Evolutionary conservation across 202 grass and related monocot species (phyloP), one percentile per base, ranked within the genome.

Genomic region (Elaeis oleifera): DNA sequence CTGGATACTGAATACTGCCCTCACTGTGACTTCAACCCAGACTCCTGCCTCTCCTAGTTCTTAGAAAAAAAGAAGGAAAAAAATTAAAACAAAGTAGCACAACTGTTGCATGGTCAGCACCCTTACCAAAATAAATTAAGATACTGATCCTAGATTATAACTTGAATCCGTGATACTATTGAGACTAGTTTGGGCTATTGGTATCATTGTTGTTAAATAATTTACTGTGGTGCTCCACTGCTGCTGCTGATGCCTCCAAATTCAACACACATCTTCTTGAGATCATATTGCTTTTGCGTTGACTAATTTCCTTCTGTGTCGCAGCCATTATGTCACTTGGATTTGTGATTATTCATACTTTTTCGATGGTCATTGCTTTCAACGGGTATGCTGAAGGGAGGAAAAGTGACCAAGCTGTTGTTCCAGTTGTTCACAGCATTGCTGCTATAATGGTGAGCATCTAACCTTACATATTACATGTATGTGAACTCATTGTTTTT

Each of bases 281-380:
- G 21, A 25, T 31, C 22, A 65, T 57, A 3, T 50, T 52, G 13
- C 23, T 49, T 20, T 63, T 64, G 1, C 69, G 63, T 57, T 51
- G 23, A 67, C 52, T 18, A 56, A 8, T 25, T 0, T 32, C 4
- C 79, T 53, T 15, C 67, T 57, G 77, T 64, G 6, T 86, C 78
- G 67, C 84, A 97, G 94, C 94, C 71, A 66, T 97, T 64, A 84
- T 97, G 72, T 74, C 88, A 51, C 88, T 97, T 78, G 94, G 88
- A 64, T 97, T 97, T 62, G 60, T 86, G 71, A 67, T 89, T 29
- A 82, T 97, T 73, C 94, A 92, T 81, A 92, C 94, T 13, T 92
- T 78, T 75, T 97, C 85, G 39, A 97, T 97, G 94, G 77, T 92
- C 49, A 79, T 97, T 89, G 94, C 94, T 74, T 97, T 92, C 77